phyloP scores from a whole-genome alignment of 371 early-diverging fungal species.

The Mucor velutinosus region DNA sequence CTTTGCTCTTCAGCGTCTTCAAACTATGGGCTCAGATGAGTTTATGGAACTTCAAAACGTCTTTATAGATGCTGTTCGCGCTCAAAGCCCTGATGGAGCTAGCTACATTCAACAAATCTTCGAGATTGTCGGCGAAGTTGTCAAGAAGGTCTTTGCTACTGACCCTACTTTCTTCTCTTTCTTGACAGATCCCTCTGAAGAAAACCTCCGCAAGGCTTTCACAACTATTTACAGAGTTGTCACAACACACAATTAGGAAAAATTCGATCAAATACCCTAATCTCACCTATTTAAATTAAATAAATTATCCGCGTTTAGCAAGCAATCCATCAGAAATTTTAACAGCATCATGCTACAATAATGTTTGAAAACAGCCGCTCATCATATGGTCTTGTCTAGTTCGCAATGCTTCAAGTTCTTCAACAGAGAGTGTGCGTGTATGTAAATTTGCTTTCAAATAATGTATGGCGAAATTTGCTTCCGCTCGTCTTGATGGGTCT shows the following conservation, averaged over 20 bases:
- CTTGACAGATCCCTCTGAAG: conserved; percentile 9
- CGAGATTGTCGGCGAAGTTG: background rate
- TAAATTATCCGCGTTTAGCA: too few relatives aligned
- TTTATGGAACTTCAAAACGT: background rate
- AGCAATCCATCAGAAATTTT: too few relatives aligned
- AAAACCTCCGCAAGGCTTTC: background rate
- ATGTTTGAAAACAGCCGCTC: too few relatives aligned
- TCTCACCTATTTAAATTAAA: too few relatives aligned
- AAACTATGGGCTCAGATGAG: conserved; percentile 2
- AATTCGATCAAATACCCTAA: too few relatives aligned
- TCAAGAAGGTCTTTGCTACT: background rate
- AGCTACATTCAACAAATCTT: background rate
- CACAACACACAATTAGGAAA: background rate
- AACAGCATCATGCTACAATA: too few relatives aligned
- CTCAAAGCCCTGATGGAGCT: background rate
- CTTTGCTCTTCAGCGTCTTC: background rate
- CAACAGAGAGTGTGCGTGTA: too few relatives aligned
- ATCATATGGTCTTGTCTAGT: too few relatives aligned
- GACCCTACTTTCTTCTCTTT: background rate
- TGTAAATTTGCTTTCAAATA: too few relatives aligned
- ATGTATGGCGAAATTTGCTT: too few relatives aligned
- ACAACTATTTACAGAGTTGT: background rate
- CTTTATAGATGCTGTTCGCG: conserved; percentile 1
- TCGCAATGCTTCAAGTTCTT: too few relatives aligned
- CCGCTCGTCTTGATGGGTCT: too few relatives aligned